These are phyloP conservation scores for Cladophialophora bantiana DNA, from an alignment of 2,329 filamentous ascomycete species.

Conservation along the genomic window DNA sequence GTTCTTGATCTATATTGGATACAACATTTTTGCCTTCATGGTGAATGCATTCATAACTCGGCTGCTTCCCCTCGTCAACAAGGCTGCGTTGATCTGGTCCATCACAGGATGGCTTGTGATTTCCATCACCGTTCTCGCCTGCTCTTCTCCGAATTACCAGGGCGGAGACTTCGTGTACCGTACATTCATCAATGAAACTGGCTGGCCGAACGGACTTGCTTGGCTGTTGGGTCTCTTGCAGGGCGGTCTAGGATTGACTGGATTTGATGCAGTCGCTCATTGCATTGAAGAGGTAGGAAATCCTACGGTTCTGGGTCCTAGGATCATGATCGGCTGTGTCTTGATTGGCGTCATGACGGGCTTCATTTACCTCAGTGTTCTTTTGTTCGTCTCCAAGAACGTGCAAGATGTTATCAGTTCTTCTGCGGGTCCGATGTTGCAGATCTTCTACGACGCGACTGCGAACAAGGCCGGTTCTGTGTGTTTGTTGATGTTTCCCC, in stretches of 20 bases:
- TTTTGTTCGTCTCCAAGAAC: constrained; percentile 70
- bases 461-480: constrained; percentile 66
- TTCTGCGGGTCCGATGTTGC: constrained; percentile 64
- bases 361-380: constrained; percentile 66
- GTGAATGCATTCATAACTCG: constrained; percentile 71
- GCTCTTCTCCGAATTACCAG: constrained; percentile 70
- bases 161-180: constrained; percentile 62
- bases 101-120: constrained; percentile 73
- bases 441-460: constrained; percentile 70
- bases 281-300: constrained; percentile 61
- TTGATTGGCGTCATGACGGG: constrained; percentile 69
- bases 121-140: constrained; percentile 72
- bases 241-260: constrained; percentile 55
- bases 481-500: constrained; percentile 65
- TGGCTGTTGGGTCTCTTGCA: constrained; percentile 57
- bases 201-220: constrained; percentile 71
- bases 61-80: constrained; percentile 70
- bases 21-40: constrained; percentile 66
- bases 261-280: constrained; percentile 53
- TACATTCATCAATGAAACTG: constrained; percentile 71
- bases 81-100: constrained; percentile 74
- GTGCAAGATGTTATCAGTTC: constrained; percentile 63
- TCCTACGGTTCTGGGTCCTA: constrained; percentile 63
- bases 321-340: constrained; percentile 71
- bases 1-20: constrained; percentile 74